Base-by-base conservation (phyloP, 768 basidiomycete species). In the Kwoniella mangroviensis region DNA sequence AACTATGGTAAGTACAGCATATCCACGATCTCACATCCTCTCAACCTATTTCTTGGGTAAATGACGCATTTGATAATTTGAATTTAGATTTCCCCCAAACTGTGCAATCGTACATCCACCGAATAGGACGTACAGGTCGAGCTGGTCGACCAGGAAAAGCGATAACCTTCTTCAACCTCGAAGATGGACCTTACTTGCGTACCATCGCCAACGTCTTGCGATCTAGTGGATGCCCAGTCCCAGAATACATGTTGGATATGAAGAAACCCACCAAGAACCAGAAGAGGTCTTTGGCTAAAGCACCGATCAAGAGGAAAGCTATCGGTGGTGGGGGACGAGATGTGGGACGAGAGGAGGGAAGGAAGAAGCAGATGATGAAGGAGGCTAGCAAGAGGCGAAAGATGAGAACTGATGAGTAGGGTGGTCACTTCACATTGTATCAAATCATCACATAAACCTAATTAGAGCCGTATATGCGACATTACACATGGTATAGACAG, bases 131-230 rank as follows among this genome's bases (percentile, higher is more conserved):
- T 71, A 98, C 97, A 4, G 97, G 96, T 22, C 89, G 97, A 63
- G 95, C 95, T 19, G 96, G 94, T 7, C 87, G 91, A 61, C 90
- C 92, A 75, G 97, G 97, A 19, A 91, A 91, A 81, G 95, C 97
- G 0, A 89, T 95, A 51, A 99, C 97, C 1, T 98, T 93, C 83
- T 98, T 97, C 85, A 97, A 94, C 2, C 88, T 94, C 73, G 91
- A 93, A 68, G 97, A 99, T 81, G 92, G 89, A 0, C 91, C 93
- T 0, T 93, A 91, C 83, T 86, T 99, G 57, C 95, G 97, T 85
- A 89, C 92, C 92, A 92, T 98, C 80, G 96, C 95, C 61, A 98
- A 98, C 80, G 92, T 98, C n/a, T 88, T 98, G 69, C 85, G 92
- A 22, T 91, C 94, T 78, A 95, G 94, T 0, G 95, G 96, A 3